phyloP scores from a whole-genome alignment of 805 yeast genomes.

The Huiozyma sinensis region DNA sequence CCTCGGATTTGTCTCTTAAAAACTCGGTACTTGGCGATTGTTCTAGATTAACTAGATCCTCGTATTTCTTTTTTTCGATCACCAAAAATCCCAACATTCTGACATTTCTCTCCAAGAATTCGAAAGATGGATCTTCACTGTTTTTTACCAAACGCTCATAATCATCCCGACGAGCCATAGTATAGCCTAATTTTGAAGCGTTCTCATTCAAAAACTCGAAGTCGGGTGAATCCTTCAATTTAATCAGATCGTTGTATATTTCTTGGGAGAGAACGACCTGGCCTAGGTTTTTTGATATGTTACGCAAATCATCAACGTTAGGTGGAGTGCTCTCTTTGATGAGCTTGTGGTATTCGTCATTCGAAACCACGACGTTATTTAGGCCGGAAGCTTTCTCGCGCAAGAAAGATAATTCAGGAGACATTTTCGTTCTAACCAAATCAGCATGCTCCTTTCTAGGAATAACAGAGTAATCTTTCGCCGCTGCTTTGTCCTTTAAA shows the following conservation, averaged over 20 bases:
- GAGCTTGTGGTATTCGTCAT: constrained; percentile 2
- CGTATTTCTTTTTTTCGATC: not conserved
- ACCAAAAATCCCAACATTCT: not conserved
- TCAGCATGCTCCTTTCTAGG: not conserved
- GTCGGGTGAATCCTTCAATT: constrained; percentile 1
- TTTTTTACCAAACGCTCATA: too few relatives aligned
- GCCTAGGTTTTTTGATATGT: not conserved
- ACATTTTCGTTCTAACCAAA: not conserved
- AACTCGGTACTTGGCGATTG: not conserved
- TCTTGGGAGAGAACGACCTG: not conserved
- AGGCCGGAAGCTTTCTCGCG: constrained; percentile 1
- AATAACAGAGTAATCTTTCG: not conserved
- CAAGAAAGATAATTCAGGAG: constrained; percentile 6
- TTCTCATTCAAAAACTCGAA: constrained; percentile 1
- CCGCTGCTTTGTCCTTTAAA: not conserved
- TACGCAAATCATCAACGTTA: constrained; percentile 6
- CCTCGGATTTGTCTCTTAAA: not conserved
- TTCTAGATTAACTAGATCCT: not conserved
- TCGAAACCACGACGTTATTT: constrained; percentile 12
- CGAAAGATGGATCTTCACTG: not conserved
- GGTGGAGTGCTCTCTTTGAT: constrained; percentile 5
- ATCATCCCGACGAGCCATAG: not conserved
- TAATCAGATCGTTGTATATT: not conserved
- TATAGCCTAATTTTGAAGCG: not conserved
- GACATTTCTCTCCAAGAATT: not conserved